These are phyloP conservation scores for Cerrena zonata DNA, from an alignment of 1,284 basidiomycete species.

Conservation along the genomic window DNA sequence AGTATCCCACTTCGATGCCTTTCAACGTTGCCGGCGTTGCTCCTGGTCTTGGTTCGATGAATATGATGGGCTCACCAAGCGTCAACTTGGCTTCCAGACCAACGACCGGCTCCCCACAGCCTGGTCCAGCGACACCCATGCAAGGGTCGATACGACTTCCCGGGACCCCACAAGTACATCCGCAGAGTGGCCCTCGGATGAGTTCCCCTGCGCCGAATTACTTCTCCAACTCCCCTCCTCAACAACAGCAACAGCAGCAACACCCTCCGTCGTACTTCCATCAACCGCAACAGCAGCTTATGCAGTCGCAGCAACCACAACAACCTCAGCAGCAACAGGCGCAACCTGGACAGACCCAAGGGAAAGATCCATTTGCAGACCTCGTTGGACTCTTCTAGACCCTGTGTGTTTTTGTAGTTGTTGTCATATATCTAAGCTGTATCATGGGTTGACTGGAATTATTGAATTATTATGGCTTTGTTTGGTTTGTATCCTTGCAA, in stretches of 20 bases:
- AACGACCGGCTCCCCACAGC: neutral
- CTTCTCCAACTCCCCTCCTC: conserved; percentile 12
- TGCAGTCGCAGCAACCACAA: conserved; percentile 14
- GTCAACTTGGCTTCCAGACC: neutral
- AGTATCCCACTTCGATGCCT: neutral
- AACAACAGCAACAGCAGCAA: conserved; percentile 12
- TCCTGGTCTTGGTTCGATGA: neutral
- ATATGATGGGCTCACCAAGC: neutral
- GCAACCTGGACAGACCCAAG: conserved; percentile 31
- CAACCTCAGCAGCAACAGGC: conserved; percentile 21
- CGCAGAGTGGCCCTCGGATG: conserved; percentile 7
- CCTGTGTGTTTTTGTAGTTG: too few species aligned
- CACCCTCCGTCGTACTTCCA: conserved; percentile 4
- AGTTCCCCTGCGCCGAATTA: conserved; percentile 16
- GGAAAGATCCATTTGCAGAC: conserved; percentile 78
- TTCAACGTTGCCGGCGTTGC: conserved; percentile 1
- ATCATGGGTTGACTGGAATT: too few species aligned
- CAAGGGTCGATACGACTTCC: conserved; percentile 22
- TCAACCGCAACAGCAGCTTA: conserved; percentile 5
- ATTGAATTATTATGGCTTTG: too few species aligned
- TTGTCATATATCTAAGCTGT: too few species aligned
- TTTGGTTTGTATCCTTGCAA: too few species aligned
- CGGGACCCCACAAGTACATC: conserved; percentile 24
- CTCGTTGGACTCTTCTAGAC: conserved; percentile 70
- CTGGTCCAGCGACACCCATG: conserved; percentile 1